Percentiles rank a stretch among this genome's conserved stretches.
phyloP scores from a whole-genome alignment of 306 rosid species.

The Leucaena leucocephala region DNA sequence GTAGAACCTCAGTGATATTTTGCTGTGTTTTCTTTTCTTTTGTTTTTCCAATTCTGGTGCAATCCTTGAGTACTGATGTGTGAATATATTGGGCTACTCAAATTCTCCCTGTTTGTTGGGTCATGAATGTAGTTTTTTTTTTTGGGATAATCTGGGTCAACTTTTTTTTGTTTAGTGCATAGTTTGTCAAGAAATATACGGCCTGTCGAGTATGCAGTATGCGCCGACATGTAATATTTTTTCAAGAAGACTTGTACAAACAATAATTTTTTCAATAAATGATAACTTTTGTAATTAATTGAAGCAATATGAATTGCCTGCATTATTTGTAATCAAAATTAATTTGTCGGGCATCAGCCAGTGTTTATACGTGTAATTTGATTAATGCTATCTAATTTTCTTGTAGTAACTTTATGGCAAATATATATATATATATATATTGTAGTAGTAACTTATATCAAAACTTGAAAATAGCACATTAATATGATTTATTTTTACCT shows the following conservation, averaged over 20 bases:
- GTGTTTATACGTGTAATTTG: not conserved
- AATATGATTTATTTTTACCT: not conserved
- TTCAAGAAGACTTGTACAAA: not conserved
- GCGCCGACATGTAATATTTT: not conserved
- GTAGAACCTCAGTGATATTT: constrained; percentile 47
- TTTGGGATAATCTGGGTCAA: not conserved
- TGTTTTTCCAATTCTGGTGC: constrained; percentile 22
- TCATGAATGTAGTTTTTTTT: constrained; percentile 12
- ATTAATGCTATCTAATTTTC: not conserved
- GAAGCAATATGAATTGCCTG: not conserved
- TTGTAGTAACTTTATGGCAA: too few relatives aligned
- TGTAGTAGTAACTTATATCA: too few relatives aligned
- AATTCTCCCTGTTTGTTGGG: constrained; percentile 1
- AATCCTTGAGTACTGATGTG: constrained; percentile 20
- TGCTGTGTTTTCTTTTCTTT: not conserved
- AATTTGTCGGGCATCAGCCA: not conserved
- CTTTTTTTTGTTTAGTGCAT: not conserved
- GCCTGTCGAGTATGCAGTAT: not conserved
- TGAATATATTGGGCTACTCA: constrained; percentile 22
- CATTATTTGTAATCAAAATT: not conserved
- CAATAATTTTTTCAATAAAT: not conserved
- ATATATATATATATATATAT: too few relatives aligned
- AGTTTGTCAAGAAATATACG: not conserved
- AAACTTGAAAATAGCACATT: too few relatives aligned
- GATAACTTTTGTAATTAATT: not conserved